These are phyloP conservation scores for Scytalidium lignicola DNA, from an alignment of 2,329 filamentous ascomycete genomes.

Conservation along the genomic window DNA sequence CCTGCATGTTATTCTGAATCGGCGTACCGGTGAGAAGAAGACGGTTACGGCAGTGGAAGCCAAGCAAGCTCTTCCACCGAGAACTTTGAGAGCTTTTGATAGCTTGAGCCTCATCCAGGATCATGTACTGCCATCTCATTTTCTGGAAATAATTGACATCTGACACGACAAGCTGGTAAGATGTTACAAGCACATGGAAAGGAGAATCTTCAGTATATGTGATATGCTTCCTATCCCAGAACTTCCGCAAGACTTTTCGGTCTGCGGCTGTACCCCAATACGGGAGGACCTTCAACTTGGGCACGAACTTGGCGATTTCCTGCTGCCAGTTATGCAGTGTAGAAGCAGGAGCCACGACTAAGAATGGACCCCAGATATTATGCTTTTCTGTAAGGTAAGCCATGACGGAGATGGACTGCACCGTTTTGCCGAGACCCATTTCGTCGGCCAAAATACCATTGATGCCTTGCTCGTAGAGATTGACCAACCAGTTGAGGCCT, in stretches of 20 bases:
- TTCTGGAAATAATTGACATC: slow-evolving; percentile 98
- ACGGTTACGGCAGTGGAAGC: slow-evolving; percentile 92
- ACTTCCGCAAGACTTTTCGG: slow-evolving; percentile 93
- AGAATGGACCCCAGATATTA: slow-evolving; percentile 96
- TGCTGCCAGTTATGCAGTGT: slow-evolving; percentile 99
- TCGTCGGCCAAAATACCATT: slow-evolving; percentile 98
- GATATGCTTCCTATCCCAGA: slow-evolving; percentile 97
- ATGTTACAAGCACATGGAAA: slow-evolving; percentile 95
- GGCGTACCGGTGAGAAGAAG: slow-evolving; percentile 92
- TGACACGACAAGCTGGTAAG: slow-evolving; percentile 93
- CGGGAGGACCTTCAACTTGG: slow-evolving; percentile 87
- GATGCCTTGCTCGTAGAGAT: slow-evolving; percentile 98
- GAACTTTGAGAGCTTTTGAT: slow-evolving; percentile 98
- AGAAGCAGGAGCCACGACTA: slow-evolving; percentile 93
- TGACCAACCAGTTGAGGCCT: slow-evolving; percentile 98
- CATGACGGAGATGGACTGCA: slow-evolving; percentile 99
- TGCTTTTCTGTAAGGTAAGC: slow-evolving; percentile 95
- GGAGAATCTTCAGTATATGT: slow-evolving; percentile 90
- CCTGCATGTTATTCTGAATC: slow-evolving; percentile 99
- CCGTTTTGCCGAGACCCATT: slow-evolving; percentile 99
- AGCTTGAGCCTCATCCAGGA: slow-evolving; percentile 94
- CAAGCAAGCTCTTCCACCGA: slow-evolving; percentile 90
- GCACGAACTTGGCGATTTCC: slow-evolving; percentile 92
- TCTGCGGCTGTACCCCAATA: slow-evolving; percentile 97
- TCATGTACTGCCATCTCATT: slow-evolving; percentile 99